Evolutionary conservation across 2,329 filamentous ascomycete species (phyloP), one percentile per base, ranked within the genome.

Genomic region (Lasiodiplodia sp.): DNA sequence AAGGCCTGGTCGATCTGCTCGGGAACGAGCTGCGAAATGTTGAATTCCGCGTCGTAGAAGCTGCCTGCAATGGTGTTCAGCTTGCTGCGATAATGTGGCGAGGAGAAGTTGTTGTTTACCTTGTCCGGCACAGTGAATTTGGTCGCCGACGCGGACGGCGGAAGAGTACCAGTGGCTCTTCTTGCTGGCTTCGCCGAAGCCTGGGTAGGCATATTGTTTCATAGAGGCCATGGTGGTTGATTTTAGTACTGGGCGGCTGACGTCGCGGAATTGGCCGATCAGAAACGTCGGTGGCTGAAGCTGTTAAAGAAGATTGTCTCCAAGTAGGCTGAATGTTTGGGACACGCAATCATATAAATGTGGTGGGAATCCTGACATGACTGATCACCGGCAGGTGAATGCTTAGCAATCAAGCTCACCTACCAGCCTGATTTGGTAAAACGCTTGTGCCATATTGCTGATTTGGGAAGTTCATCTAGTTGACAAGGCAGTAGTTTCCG

Each of bases 1-100:
- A 90, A 89, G 0, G 86, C 85, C 64, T 78, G 77, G 37, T 77
- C 74, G 69, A 79, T 78, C 56, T 80, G 70, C 0, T 66, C 72
- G 34, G 74, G 70, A 66, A 78, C 28, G 5, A 28, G 28, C 28
- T 28, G 28, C 28, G 28, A 28, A 4, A 28, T 28, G 70, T 57
- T 55, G 38, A 68, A 57, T 49, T 74, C 70, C 4, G 64, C 67
- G 23, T 70, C 68, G 56, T 77, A 65, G 78, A 76, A 80, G 55
- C 78, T 78, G 58, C 77, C 78, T 80, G 65, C 21, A 4, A 21
- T 18, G 21, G 2, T 51, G 2, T 3, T 51, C 2, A 51, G 47
- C 21, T 16, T 51, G 12, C 21, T 51, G 8, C 5, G 25, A 23
- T 8, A n/a, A 21, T 3, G n/a, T 10, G 31, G 23, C 58, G 21